Percentiles rank a stretch among this genome's conserved stretches.
phyloP scores from a whole-genome alignment of 139 green algal species.

The Chlamydomonas sp. region DNA sequence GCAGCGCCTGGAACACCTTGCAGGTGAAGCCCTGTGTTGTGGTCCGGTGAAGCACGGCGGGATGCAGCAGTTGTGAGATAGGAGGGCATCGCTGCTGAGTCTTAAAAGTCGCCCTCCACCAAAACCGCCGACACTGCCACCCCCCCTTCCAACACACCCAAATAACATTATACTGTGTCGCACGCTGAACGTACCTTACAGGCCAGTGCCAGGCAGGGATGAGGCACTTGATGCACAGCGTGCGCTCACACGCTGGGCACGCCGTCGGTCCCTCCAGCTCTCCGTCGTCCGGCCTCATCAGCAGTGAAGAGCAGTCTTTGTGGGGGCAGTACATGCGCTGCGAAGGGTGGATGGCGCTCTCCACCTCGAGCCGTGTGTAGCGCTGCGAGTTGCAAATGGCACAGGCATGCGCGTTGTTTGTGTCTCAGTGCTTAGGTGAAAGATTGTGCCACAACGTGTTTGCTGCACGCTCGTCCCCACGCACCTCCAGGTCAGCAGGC shows the following conservation, averaged over 20 bases:
- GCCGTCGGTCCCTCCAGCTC: neutral
- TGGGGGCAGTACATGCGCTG: conserved; percentile 13
- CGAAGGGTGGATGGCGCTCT: no score
- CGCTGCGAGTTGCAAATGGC: no score
- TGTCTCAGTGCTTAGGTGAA: no score
- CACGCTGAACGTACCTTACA: conserved; percentile 1
- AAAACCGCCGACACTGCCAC: no score
- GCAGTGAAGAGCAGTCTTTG: conserved; percentile 13
- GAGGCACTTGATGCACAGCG: conserved; percentile 12
- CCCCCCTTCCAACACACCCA: no score
- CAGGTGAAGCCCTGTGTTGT: conserved; percentile 35
- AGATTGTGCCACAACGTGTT: no score
- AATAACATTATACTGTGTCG: neutral
- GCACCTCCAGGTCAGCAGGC: no score
- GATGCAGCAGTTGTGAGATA: neutral
- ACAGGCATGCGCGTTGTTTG: no score
- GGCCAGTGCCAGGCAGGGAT: conserved; percentile 31
- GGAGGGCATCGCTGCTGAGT: no score
- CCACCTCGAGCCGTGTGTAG: no score
- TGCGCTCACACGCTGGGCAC: conserved; percentile 18
- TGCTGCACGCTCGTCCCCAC: no score
- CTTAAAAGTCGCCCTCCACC: no score
- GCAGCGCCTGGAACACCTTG: conserved; percentile 39
- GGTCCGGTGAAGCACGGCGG: neutral
- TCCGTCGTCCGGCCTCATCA: conserved; percentile 15